Evolutionary conservation across 2,329 filamentous ascomycete genomes (phyloP).

Genomic region (Pseudogymnoascus sp.): DNA sequence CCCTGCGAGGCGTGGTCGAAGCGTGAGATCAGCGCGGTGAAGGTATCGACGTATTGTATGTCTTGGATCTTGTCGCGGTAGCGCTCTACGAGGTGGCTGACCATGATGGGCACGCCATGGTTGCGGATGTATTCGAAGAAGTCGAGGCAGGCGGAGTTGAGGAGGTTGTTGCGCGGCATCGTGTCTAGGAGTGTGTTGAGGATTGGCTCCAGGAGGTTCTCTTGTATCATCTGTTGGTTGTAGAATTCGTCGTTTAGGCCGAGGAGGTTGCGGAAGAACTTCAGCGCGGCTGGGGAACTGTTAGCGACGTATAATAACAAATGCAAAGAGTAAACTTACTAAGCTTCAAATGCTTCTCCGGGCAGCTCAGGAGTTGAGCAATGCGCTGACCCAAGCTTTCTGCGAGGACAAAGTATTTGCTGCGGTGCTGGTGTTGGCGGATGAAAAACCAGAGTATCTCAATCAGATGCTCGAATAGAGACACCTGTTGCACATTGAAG

Average conservation of each 20-base stretch:
- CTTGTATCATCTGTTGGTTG: conserved; percentile 72
- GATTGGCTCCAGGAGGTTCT: conserved; percentile 74
- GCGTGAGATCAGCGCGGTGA: conserved; percentile 63
- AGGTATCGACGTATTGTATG: conserved; percentile 79
- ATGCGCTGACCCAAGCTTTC: conserved; percentile 72
- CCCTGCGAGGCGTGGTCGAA: conserved; percentile 74
- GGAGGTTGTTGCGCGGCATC: conserved; percentile 83
- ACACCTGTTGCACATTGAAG: conserved; percentile 74
- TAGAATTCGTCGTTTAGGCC: conserved; percentile 87
- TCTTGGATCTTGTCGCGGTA: conserved; percentile 68
- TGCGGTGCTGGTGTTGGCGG: conserved; percentile 75
- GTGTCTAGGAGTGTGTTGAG: conserved; percentile 76
- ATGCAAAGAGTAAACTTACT: conserved; percentile 46
- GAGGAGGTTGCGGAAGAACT: conserved; percentile 85
- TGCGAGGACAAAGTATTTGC: conserved; percentile 78
- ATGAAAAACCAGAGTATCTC: conserved; percentile 94
- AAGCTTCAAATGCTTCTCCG: conserved; percentile 87
- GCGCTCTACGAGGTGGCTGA: conserved; percentile 75
- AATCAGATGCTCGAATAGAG: conserved; percentile 83
- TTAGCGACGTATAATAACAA: conserved; percentile 13
- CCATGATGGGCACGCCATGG: conserved; percentile 71
- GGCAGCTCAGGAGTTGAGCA: conserved; percentile 70
- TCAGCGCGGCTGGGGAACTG: conserved; percentile 61
- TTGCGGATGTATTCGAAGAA: conserved; percentile 86
- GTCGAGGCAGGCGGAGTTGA: conserved; percentile 89